Evolutionary conservation across 192 early-diverging fungal genomes (phyloP).

Genomic region (Coemansia sp.): DNA sequence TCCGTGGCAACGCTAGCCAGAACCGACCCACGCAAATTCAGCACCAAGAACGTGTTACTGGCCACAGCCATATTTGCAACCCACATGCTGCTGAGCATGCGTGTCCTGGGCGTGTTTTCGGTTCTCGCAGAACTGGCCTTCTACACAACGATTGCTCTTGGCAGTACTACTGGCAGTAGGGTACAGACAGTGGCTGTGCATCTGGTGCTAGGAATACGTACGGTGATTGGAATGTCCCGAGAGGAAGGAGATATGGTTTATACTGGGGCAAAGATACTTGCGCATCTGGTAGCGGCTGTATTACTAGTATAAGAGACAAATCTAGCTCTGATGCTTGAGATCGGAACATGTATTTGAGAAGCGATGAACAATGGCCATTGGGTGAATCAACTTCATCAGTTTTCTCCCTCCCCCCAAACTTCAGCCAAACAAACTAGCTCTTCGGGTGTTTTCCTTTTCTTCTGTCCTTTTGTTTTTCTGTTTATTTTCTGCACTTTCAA

Average conservation of each 20-base stretch:
- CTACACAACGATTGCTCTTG: not conserved
- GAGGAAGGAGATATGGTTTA: not conserved
- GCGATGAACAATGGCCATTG: too few relatives aligned
- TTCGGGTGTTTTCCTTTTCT: not conserved
- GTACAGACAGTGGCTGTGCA: not conserved
- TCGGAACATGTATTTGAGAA: too few relatives aligned
- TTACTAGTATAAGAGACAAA: not conserved
- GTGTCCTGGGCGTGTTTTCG: not conserved
- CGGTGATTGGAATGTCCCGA: not conserved
- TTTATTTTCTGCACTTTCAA: not conserved
- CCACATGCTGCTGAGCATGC: not conserved
- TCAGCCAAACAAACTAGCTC: too few relatives aligned
- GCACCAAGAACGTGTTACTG: not conserved
- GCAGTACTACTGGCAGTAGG: not conserved
- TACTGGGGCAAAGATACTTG: not conserved
- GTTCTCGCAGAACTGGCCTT: not conserved
- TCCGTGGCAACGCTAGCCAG: slow-evolving; percentile 1
- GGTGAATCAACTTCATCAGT: too few relatives aligned
- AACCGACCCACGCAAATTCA: not conserved
- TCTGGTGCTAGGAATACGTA: not conserved
- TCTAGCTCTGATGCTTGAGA: too few relatives aligned
- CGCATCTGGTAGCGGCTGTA: not conserved
- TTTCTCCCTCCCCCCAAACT: too few relatives aligned
- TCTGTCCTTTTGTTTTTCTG: not conserved
- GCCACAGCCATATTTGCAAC: not conserved